These are phyloP conservation scores for Withania somnifera DNA, from an alignment of 305 asterid species.

Conservation along the genomic window DNA sequence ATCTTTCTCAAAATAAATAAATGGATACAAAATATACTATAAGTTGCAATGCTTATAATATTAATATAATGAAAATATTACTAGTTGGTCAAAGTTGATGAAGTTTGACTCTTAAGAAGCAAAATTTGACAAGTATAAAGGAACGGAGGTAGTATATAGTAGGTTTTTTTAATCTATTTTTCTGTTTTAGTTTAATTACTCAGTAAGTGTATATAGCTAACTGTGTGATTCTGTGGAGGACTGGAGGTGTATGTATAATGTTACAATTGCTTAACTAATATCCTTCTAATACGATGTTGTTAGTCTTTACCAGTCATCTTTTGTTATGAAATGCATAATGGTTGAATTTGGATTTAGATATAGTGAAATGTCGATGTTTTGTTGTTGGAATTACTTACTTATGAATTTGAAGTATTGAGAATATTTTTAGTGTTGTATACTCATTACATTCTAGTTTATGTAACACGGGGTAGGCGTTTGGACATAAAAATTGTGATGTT, in stretches of 20 bases:
- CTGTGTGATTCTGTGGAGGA: background rate
- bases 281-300: background rate
- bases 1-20: no score
- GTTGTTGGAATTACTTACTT: background rate
- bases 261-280: background rate
- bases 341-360: background rate
- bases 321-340: background rate
- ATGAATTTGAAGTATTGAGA: background rate
- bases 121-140: no score
- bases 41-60: no score
- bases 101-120: no score
- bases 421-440: background rate
- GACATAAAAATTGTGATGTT: background rate
- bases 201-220: background rate
- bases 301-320: background rate
- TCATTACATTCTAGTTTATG: background rate
- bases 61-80: no score
- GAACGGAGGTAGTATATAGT: background rate
- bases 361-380: background rate
- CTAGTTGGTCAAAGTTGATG: no score
- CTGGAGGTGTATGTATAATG: background rate
- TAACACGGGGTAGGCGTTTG: background rate
- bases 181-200: background rate
- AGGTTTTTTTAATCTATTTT: background rate
- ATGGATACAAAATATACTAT: no score